These are phyloP conservation scores for Ceratorhiza oryzae-sativae DNA, from an alignment of 1,284 basidiomycete species.

Conservation along the genomic window DNA sequence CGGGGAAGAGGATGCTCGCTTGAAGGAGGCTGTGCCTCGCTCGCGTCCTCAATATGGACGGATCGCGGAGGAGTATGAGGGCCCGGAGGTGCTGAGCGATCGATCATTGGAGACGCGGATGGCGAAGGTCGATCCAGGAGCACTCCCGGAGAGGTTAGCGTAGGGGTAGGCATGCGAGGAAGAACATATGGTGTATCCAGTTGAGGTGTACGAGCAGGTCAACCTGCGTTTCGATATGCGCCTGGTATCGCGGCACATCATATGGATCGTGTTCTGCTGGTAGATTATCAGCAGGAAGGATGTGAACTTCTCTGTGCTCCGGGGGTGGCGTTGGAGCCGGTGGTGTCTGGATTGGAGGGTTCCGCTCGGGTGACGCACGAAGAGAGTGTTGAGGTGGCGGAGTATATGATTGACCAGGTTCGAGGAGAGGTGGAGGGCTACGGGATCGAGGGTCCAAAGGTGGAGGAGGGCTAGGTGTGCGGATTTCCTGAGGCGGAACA, in stretches of 20 bases:
- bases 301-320: constrained; percentile 17
- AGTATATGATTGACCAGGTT: constrained; percentile 10
- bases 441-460: neutral
- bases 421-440: constrained; percentile 20
- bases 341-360: constrained; percentile 28
- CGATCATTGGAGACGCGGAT: constrained; percentile 17
- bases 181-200: constrained; percentile 35
- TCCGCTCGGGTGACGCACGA: constrained; percentile 13
- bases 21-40: neutral
- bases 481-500: neutral
- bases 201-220: neutral
- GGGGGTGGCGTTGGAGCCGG: constrained; percentile 11
- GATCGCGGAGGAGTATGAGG: constrained; percentile 18
- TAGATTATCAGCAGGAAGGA: constrained; percentile 6
- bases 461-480: neutral
- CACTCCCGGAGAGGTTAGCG: constrained; percentile 22
- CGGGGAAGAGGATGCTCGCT: constrained; percentile 14
- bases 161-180: constrained; percentile 32
- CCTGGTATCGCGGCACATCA: constrained; percentile 5
- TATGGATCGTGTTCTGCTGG: neutral
- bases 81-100: neutral
- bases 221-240: constrained; percentile 13
- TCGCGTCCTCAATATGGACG: constrained; percentile 15
- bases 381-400: constrained; percentile 12
- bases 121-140: constrained; percentile 22